These are phyloP conservation scores for Lignosus rhinocerotis DNA, from an alignment of 1,284 basidiomycete species.

Conservation along the genomic window DNA sequence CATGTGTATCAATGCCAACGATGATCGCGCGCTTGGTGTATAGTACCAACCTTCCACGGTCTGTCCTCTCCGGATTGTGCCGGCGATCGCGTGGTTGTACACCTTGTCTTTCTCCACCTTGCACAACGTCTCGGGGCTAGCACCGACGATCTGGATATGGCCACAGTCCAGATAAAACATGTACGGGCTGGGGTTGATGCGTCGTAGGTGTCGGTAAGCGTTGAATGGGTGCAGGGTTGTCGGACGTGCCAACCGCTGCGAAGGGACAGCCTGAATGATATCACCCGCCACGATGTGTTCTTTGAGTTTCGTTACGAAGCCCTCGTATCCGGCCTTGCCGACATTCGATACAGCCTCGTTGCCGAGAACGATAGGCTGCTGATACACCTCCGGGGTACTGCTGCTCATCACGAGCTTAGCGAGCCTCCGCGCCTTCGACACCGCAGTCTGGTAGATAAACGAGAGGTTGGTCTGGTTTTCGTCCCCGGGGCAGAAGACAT, in stretches of 20 bases:
- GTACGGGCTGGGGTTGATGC: constrained; percentile 97
- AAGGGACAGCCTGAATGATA: constrained; percentile 99
- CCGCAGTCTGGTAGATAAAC: constrained; percentile 83
- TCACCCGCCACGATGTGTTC: constrained; percentile 95
- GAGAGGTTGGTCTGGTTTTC: constrained; percentile 64
- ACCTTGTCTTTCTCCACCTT: constrained; percentile 93
- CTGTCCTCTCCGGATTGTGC: constrained; percentile 89
- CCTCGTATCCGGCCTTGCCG: constrained; percentile 91
- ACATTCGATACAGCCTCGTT: constrained; percentile 85
- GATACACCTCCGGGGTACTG: constrained; percentile 66
- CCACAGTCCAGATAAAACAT: constrained; percentile 99
- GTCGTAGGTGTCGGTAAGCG: constrained; percentile 89
- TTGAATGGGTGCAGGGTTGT: constrained; percentile 97
- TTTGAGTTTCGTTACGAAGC: constrained; percentile 91
- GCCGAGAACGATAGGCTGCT: constrained; percentile 72
- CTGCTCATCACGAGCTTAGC: constrained; percentile 64
- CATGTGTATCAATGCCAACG: not conserved
- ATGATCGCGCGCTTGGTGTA: not conserved
- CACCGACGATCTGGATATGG: constrained; percentile 91
- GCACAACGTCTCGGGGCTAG: constrained; percentile 97
- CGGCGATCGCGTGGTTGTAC: constrained; percentile 97
- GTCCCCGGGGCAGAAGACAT: constrained; percentile 83
- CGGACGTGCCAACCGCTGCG: constrained; percentile 84
- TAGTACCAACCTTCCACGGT: constrained; percentile 70
- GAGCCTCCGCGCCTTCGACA: constrained; percentile 74